These are phyloP conservation scores for Clavispora asparagi DNA, from an alignment of 805 yeast genomes.

Conservation along the genomic window DNA sequence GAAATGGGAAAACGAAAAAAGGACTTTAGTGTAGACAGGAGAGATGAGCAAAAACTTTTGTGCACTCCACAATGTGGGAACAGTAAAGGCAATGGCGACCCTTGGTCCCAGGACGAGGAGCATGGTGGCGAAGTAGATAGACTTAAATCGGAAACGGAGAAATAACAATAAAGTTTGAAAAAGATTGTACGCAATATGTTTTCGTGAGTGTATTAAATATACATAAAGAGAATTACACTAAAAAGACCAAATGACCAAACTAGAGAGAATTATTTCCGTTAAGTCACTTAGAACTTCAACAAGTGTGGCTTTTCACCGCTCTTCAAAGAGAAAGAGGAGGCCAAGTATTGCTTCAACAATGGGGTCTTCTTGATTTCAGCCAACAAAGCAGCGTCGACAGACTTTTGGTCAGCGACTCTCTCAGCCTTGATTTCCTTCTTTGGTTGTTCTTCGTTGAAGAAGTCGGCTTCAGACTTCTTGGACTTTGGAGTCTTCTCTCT, in stretches of 20 bases:
- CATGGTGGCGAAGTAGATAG: no score
- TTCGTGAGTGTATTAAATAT: constrained; percentile 18
- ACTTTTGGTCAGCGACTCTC: constrained; percentile 95
- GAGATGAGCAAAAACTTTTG: constrained; percentile 2
- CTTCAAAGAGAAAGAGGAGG: constrained; percentile 93
- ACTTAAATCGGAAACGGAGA: background rate
- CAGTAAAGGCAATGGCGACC: no score
- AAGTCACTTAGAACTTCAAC: constrained; percentile 76
- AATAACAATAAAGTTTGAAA: background rate
- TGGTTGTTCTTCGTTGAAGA: constrained; percentile 72
- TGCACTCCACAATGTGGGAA: background rate
- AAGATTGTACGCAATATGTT: background rate
- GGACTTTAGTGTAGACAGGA: background rate
- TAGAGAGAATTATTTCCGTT: constrained; percentile 1
- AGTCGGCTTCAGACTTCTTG: constrained; percentile 85
- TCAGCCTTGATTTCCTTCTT: constrained; percentile 87
- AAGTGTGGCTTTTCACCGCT: constrained; percentile 98
- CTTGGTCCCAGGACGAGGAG: no score
- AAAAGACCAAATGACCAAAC: constrained; percentile 11
- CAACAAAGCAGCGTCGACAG: constrained; percentile 86
- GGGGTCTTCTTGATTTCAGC: constrained; percentile 96
- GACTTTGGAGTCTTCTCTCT: constrained; percentile 84
- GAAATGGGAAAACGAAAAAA: background rate
- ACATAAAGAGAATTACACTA: constrained; percentile 11
- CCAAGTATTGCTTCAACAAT: constrained; percentile 92